Base-by-base conservation (phyloP, 768 basidiomycete species). In the Kwoniella europaea region DNA sequence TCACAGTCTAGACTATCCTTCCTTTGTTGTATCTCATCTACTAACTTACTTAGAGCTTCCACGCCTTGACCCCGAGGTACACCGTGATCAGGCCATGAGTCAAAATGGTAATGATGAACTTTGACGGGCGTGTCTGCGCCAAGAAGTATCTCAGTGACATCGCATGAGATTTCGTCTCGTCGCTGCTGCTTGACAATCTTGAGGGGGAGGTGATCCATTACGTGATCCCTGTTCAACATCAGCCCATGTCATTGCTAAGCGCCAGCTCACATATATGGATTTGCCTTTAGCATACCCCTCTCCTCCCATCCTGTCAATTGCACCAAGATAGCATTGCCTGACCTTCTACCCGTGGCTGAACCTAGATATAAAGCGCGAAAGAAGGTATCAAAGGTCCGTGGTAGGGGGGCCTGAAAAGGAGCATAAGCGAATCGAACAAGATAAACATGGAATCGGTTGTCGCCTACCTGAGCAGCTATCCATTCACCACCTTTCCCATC, bases 241-340 rank as follows among this genome's bases (percentile, higher is more conserved):
- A 24, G 46, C 50, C 61, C 13, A 50, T 7, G 16, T 20, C n/a
- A 9, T 35, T 35, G 35, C 35, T 35, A 35, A 35, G 35, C 35
- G 5, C 35, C 35, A 22, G 44, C 69, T 57, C 65, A 76, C 69
- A 83, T 61, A 61, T 84, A 84, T 1, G 73, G 76, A 53, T 84
- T 80, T 6, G 84, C 81, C 69, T 84, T 84, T n/a, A 58, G 63
- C 29, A 74, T 69, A 6, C 76, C 79, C 5, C 68, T 63, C 62
- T 84, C 84, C 27, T 79, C 66, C 44, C 73, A 76, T 3, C 74
- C 79, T 13, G 84, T 84, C 59, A 84, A 74, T 68, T 84, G 84
- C n/a, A 84, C 76, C 43, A 83, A 57, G 71, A 82, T 75, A 0
- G 71, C 80, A 42, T 65, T 52, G 22, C 59, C 57, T 10, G 67